Evolutionary conservation across 108 stramenopile species (phyloP), one percentile per base, ranked within the genome.

Genomic region (Fragilariopsis cylindrus): DNA sequence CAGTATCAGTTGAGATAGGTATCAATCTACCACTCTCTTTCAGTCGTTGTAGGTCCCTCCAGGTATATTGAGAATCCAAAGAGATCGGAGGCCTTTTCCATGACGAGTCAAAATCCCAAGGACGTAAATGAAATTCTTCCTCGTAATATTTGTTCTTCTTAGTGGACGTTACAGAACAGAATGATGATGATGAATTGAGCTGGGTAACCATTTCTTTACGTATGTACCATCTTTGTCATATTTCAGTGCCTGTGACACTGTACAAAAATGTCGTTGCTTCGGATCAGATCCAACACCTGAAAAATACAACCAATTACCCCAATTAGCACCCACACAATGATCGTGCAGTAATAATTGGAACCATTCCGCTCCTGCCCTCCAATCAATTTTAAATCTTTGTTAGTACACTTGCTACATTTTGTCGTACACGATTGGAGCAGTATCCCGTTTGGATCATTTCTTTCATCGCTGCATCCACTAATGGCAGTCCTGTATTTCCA

Each of bases 401-500:
- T 57, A 98, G 69, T 47, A 94, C 90, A 39, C 90, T 92, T 13
- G 96, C 97, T 50, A 90, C 87, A 74, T 95, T 96, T 65, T 98
- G 96, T 60, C 94, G 87, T 4, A 92, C 96, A 16, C 97, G 90
- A 78, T 97, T 98, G 46, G 90, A 92, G 80, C 91, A 92, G 78
- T 94, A 98, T 7, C 97, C 97, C 39, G 93, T 96, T 7, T 71
- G 57, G 2, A 75, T 43, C 39, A 98, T 77, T 83, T 98, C 96
- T 21, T 90, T 87, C 92, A 97, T 94, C 57, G 87, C 93, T 55
- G 95, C 97, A 77, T 98, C 97, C 49, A 98, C 82, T 21, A 97
- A 58, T 43, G 97, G 97, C 40, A 90, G 65, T 40, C 91, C 91
- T 3, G 97, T 98, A 42, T 62, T 48, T 1, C 96, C 97, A 21